Conservation (phyloP, 768 basidiomycete genomes). For the Melanogaster broomeanus region DNA sequence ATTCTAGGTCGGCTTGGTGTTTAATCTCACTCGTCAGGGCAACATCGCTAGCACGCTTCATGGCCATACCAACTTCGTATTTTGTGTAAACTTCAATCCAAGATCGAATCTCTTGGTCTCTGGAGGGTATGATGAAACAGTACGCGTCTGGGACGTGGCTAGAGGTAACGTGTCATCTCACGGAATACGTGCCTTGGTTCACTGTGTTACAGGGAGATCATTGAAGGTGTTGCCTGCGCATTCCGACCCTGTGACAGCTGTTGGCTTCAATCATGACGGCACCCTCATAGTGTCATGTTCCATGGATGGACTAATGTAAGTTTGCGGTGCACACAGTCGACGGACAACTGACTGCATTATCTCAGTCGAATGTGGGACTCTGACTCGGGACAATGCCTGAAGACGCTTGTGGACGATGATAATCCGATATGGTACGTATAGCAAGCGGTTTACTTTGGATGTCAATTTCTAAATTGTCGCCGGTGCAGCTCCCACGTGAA, state of each 20-base stretch:
- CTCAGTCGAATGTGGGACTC: conserved; percentile 95
- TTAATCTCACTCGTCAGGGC: conserved; percentile 40
- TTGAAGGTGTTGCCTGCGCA: conserved; percentile 91
- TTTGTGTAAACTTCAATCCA: conserved; percentile 91
- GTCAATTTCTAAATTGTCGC: conserved; percentile 9
- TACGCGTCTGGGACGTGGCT: conserved; percentile 95
- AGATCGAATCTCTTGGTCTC: conserved; percentile 89
- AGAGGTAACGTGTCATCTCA: conserved; percentile 53
- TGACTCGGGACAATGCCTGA: conserved; percentile 95
- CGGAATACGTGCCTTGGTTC: conserved; percentile 1
- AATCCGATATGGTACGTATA: conserved; percentile 81
- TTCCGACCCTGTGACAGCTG: conserved; percentile 95
- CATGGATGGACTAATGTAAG: conserved; percentile 96
- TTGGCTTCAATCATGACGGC: conserved; percentile 93
- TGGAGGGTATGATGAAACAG: conserved; percentile 94
- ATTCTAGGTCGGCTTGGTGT: neutral
- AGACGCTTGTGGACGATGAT: conserved; percentile 94
- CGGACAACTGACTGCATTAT: conserved; percentile 1
- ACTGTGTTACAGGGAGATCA: conserved; percentile 59
- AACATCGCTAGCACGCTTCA: conserved; percentile 63
- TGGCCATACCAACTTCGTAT: conserved; percentile 93
- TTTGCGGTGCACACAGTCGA: conserved; percentile 7
- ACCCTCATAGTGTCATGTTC: conserved; percentile 93
- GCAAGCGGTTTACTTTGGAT: neutral
- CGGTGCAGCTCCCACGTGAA: conserved; percentile 72